These are phyloP conservation scores for Apiosordaria backusii DNA, from an alignment of 495 filamentous ascomycete genomes.

Conservation along the genomic window DNA sequence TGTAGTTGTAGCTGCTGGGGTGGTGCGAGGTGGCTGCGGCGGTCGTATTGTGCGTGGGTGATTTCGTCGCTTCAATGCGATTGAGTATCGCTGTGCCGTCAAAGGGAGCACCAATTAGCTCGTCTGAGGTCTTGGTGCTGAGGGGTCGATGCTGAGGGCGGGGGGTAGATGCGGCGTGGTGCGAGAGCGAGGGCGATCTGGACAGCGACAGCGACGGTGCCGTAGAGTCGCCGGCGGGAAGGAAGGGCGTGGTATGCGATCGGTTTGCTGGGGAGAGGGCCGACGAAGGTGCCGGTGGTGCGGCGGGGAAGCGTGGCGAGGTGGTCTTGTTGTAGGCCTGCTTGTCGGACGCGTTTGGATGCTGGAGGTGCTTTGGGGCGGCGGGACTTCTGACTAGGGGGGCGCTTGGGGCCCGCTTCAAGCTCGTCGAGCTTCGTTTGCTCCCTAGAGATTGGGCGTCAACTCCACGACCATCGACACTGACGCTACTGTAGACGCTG, in stretches of 20 bases:
- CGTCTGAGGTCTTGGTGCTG: conserved; percentile 62
- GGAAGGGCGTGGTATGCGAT: conserved; percentile 36
- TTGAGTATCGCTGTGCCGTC: conserved; percentile 66
- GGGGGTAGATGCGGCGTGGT: conserved; percentile 12
- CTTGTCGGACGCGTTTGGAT: conserved; percentile 38
- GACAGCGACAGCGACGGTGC: conserved; percentile 11
- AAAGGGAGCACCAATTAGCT: conserved; percentile 66
- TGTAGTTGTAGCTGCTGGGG: not conserved
- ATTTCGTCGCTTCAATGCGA: conserved; percentile 61
- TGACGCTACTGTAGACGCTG: conserved; percentile 36
- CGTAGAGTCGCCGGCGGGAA: conserved; percentile 35
- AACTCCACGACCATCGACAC: conserved; percentile 43
- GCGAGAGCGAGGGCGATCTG: conserved; percentile 18
- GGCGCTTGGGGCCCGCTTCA: conserved; percentile 69
- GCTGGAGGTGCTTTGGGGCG: not conserved
- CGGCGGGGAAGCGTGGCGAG: conserved; percentile 38
- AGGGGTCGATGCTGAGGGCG: conserved; percentile 43
- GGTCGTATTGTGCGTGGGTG: conserved; percentile 28
- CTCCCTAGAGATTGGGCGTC: conserved; percentile 52
- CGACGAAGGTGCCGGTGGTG: conserved; percentile 28
- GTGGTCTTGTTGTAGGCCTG: conserved; percentile 18
- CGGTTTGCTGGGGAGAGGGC: conserved; percentile 20
- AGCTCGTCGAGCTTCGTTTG: conserved; percentile 53
- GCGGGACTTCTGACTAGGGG: conserved; percentile 43
- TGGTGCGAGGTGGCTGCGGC: conserved; percentile 30